phyloP scores from a whole-genome alignment of 2,329 filamentous ascomycete genomes.

The Alternaria brassicicola region DNA sequence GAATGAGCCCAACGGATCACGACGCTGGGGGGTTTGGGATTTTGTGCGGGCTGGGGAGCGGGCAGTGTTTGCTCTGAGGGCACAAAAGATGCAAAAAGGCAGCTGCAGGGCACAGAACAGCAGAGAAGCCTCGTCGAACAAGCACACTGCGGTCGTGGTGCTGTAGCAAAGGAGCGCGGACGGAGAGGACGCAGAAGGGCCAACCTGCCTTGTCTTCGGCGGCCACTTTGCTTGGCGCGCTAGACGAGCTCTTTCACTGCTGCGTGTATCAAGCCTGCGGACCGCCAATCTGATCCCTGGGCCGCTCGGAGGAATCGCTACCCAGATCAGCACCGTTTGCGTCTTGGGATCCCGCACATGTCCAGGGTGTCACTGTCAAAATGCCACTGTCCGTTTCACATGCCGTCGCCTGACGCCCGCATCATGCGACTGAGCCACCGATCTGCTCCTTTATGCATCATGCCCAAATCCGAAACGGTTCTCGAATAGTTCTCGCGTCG shows the following conservation, averaged over 20 bases:
- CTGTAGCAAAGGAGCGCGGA: constrained; percentile 23
- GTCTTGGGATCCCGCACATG: neutral
- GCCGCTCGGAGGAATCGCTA: constrained; percentile 10
- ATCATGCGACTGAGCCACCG: constrained; percentile 25
- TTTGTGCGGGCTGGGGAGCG: constrained; percentile 17
- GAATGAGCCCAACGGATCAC: constrained; percentile 47
- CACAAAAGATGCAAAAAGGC: constrained; percentile 25
- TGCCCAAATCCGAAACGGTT: neutral
- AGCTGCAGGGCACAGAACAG: constrained; percentile 40
- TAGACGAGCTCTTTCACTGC: constrained; percentile 22
- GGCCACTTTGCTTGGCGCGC: constrained; percentile 22
- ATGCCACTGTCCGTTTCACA: constrained; percentile 13
- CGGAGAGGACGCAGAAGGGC: constrained; percentile 26
- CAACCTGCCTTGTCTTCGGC: constrained; percentile 20
- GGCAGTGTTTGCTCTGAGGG: constrained; percentile 21
- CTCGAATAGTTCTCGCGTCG: neutral
- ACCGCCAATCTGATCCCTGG: constrained; percentile 1
- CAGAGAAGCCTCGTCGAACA: constrained; percentile 32
- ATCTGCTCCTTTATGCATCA: constrained; percentile 34
- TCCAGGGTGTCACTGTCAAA: constrained; percentile 9
- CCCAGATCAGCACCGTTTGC: constrained; percentile 9
- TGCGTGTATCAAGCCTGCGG: constrained; percentile 15
- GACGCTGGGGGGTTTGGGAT: constrained; percentile 23
- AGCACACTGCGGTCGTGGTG: constrained; percentile 35
- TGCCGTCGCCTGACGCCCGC: constrained; percentile 22